Percentiles rank a stretch among this genome's conserved stretches.
Evolutionary conservation across 495 filamentous ascomycete genomes (phyloP).

Genomic region (Penicillium maclennaniae): DNA sequence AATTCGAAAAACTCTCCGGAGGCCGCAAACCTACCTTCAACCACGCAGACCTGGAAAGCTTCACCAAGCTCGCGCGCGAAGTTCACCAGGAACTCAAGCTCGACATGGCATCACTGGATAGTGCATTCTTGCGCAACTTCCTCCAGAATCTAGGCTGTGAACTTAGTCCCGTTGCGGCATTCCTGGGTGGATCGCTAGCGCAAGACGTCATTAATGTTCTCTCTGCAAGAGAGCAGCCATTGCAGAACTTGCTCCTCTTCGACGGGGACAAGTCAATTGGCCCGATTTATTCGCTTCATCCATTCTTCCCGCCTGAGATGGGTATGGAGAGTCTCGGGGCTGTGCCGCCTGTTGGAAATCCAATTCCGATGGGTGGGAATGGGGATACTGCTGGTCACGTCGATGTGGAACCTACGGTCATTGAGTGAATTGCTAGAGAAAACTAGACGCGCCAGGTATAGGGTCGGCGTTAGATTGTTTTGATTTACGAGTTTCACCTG

Average conservation of each 20-base stretch:
- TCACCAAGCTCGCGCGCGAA: conserved; percentile 73
- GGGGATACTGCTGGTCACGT: not conserved
- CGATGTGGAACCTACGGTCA: not conserved
- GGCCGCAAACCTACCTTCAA: conserved; percentile 54
- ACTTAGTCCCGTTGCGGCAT: conserved; percentile 81
- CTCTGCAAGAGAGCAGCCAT: conserved; percentile 81
- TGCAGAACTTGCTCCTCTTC: conserved; percentile 92
- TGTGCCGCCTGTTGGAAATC: conserved; percentile 29
- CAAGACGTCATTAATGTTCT: conserved; percentile 98
- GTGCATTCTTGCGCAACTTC: conserved; percentile 79
- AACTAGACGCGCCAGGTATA: not conserved
- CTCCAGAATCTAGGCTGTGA: conserved; percentile 77
- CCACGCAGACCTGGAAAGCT: conserved; percentile 57
- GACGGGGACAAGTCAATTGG: conserved; percentile 77
- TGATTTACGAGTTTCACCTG: not conserved
- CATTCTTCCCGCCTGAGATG: conserved; percentile 50
- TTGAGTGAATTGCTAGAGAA: not conserved
- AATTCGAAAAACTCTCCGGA: conserved; percentile 56
- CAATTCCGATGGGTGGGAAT: conserved; percentile 16
- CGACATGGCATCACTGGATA: conserved; percentile 67
- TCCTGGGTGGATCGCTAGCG: conserved; percentile 82
- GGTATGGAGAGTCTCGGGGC: conserved; percentile 27
- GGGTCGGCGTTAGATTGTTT: not conserved
- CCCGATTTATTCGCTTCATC: conserved; percentile 78
- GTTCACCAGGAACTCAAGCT: conserved; percentile 73